phyloP scores from a whole-genome alignment of 371 early-diverging fungal genomes.

The Gilbertella persicaria region DNA sequence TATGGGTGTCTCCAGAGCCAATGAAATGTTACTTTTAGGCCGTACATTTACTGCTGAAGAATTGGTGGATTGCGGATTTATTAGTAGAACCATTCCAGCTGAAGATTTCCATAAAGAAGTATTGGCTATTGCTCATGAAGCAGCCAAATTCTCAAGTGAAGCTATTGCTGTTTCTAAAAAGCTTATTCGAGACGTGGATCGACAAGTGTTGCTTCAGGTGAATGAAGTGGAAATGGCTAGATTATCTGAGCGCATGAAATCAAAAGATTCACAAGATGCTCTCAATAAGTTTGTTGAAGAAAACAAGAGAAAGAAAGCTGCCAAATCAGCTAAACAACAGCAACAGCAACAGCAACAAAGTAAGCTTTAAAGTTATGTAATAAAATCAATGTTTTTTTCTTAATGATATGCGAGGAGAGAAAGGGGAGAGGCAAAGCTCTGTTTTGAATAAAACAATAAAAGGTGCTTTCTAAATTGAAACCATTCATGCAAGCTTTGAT shows the following conservation, averaged over 20 bases:
- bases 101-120: slow-evolving; percentile 57
- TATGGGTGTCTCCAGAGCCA: slow-evolving; percentile 62
- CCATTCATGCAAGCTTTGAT: no score
- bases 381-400: neutral
- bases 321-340: slow-evolving; percentile 10
- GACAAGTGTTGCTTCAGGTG: slow-evolving; percentile 42
- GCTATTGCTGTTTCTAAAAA: slow-evolving; percentile 62
- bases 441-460: no score
- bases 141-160: slow-evolving; percentile 53
- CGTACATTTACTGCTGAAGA: slow-evolving; percentile 56
- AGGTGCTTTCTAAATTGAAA: no score
- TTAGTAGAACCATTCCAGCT: slow-evolving; percentile 52
- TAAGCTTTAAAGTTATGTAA: neutral
- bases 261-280: slow-evolving; percentile 35
- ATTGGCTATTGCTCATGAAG: slow-evolving; percentile 46
- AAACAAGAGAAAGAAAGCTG: slow-evolving; percentile 20
- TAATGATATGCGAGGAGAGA: no score
- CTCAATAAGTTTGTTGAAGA: slow-evolving; percentile 33
- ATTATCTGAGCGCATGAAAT: slow-evolving; percentile 32
- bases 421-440: no score
- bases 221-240: slow-evolving; percentile 52
- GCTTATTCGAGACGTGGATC: slow-evolving; percentile 52
- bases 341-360: neutral
- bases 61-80: slow-evolving; percentile 47
- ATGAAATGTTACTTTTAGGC: slow-evolving; percentile 67